Base-by-base conservation (phyloP, 306 rosid species). In the Malus orientalis region DNA sequence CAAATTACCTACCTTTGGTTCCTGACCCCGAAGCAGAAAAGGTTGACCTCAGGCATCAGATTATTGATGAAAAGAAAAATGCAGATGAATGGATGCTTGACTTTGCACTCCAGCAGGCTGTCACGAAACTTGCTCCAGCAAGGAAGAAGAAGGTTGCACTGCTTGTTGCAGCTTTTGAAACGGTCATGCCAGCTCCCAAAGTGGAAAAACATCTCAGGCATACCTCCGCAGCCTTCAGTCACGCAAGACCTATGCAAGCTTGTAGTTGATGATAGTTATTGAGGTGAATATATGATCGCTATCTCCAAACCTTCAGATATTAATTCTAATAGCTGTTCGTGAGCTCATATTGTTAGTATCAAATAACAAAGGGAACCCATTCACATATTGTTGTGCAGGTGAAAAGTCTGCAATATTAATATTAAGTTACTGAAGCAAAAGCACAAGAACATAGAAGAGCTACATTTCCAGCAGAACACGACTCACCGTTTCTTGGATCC, bases 11-110 rank as follows among this genome's bases (percentile, higher is more conserved):
- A 33, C 96, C 97, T 0, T 53, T 89, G 82, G 86, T 82, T 70
- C 85, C 90, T 3, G 96, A 89, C 1, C 87, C 87, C 38, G 96
- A 85, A 49, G 69, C 77, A 30, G 97, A 95, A 59, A 95, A 87
- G 74, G 92, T 95, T 73, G 92, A 91, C 33, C 81, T 92, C 83
- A 95, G 80, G 89, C 98, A 92, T 78, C 99, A 90, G 81, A 81
- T 80, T 86, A 74, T 87, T 81, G 99, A 95, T 74, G 93, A 89
- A 70, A 86, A 91, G 73, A 95, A 89, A 70, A 91, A 88, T 78
- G 73, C 97, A 29, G 96, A 92, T 76, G 93, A 95, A 45, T 95
- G 99, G 99, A 95, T 95, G 99, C 73, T 92, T 65, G 99, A 95
- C 82, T 81, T 78, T 61, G 97, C 92, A 57, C 92, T 95, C 10